Evolutionary conservation across 306 rosid genomes (phyloP).

Genomic region (Acacia melanoxylon): DNA sequence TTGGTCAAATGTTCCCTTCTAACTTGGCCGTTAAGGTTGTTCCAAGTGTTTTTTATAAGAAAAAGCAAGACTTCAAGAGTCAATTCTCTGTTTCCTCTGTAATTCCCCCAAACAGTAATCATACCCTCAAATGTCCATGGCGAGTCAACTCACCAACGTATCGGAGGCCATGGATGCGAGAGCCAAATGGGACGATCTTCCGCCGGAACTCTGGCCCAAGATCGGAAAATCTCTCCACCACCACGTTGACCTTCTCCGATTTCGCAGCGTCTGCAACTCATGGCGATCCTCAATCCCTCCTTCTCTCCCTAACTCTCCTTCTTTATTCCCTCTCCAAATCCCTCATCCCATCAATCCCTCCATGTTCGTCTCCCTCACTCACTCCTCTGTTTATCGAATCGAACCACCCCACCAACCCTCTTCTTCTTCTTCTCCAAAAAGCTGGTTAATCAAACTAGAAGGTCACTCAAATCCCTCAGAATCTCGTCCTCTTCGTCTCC

Average conservation of each 20-base stretch:
- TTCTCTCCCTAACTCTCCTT: slow-evolving; percentile 24
- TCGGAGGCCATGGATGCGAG: background rate
- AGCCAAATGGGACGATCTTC: slow-evolving; percentile 53
- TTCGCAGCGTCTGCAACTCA: slow-evolving; percentile 50
- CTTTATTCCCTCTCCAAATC: slow-evolving; percentile 33
- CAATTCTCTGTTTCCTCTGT: background rate
- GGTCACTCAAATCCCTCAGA: slow-evolving; percentile 13
- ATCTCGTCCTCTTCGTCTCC: slow-evolving; percentile 17
- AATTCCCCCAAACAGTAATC: background rate
- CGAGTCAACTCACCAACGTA: background rate
- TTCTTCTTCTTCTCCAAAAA: slow-evolving; percentile 16
- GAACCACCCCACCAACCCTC: slow-evolving; percentile 6
- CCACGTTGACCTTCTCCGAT: slow-evolving; percentile 49
- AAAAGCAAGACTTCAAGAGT: background rate
- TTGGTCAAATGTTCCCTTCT: background rate
- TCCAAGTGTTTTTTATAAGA: too few species aligned
- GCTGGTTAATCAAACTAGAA: slow-evolving; percentile 48
- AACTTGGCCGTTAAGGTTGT: background rate
- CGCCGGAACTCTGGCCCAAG: slow-evolving; percentile 48
- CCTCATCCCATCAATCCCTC: slow-evolving; percentile 23
- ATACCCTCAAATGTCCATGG: slow-evolving; percentile 9
- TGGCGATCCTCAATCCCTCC: slow-evolving; percentile 50
- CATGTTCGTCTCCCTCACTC: background rate
- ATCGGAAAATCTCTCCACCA: slow-evolving; percentile 44
- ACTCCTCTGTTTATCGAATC: slow-evolving; percentile 40